A percentile compares a stretch with the other conserved stretches of the same genome.
Conservation (phyloP, 2,329 filamentous ascomycete genomes). For the Dactylellina drechsleri region DNA sequence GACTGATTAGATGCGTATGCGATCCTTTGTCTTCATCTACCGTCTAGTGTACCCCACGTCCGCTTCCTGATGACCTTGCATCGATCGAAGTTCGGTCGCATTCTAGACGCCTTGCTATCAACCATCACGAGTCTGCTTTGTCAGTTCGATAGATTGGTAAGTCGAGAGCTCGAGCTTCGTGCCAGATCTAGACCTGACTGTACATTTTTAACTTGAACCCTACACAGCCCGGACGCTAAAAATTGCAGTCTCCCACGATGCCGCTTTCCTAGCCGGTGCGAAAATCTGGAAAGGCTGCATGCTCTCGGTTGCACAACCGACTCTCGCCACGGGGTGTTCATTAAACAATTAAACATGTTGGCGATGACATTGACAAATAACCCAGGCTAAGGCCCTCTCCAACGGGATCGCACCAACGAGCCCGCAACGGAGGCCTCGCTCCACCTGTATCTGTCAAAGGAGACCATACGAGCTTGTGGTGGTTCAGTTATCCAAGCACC, state of each 20-base stretch:
- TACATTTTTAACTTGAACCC: background rate
- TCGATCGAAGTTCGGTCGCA: too few relatives aligned
- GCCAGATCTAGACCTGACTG: background rate
- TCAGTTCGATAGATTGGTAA: slow-evolving; percentile 2
- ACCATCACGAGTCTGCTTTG: background rate
- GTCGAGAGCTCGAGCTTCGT: background rate
- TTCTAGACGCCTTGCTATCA: too few relatives aligned
- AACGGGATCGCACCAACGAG: slow-evolving; percentile 11
- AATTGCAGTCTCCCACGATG: too few relatives aligned
- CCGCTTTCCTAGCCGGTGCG: background rate
- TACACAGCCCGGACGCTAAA: background rate
- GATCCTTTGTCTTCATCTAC: too few relatives aligned
- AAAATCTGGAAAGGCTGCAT: background rate
- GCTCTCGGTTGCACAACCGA: slow-evolving; percentile 19
- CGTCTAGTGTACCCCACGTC: too few relatives aligned
- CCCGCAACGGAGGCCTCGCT: too few relatives aligned
- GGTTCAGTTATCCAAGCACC: slow-evolving; percentile 17
- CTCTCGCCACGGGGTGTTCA: slow-evolving; percentile 1
- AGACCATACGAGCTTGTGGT: slow-evolving; percentile 12
- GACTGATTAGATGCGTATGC: too few relatives aligned
- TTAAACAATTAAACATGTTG: slow-evolving; percentile 2
- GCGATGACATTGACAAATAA: slow-evolving; percentile 50
- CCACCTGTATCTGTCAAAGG: background rate
- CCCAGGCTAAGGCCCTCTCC: background rate
- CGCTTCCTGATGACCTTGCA: too few relatives aligned